phyloP scores from a whole-genome alignment of 371 early-diverging fungal species.

The Mucor racemosus region DNA sequence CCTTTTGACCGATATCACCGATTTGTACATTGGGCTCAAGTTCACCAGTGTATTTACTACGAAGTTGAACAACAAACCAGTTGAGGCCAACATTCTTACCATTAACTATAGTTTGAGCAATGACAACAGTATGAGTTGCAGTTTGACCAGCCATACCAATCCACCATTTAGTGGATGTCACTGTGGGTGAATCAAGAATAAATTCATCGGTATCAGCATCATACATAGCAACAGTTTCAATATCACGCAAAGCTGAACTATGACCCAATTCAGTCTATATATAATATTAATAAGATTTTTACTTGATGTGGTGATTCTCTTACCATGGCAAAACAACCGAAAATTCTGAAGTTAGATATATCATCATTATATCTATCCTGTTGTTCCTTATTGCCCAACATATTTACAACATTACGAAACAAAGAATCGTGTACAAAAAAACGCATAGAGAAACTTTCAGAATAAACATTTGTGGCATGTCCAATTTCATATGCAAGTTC shows the following conservation, averaged over 20 bases:
- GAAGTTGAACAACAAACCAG: slow-evolving; percentile 86
- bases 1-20: slow-evolving; percentile 88
- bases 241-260: slow-evolving; percentile 85
- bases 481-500: slow-evolving; percentile 24
- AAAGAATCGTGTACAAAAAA: slow-evolving; percentile 62
- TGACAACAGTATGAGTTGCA: slow-evolving; percentile 74
- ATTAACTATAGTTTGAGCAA: slow-evolving; percentile 68
- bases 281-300: neutral
- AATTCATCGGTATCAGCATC: slow-evolving; percentile 78
- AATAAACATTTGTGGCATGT: slow-evolving; percentile 48
- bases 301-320: neutral
- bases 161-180: slow-evolving; percentile 93
- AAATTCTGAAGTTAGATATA: slow-evolving; percentile 55
- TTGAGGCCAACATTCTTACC: slow-evolving; percentile 75
- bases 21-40: slow-evolving; percentile 79
- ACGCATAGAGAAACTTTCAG: slow-evolving; percentile 67
- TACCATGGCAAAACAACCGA: slow-evolving; percentile 78
- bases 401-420: slow-evolving; percentile 57
- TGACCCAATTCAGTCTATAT: slow-evolving; percentile 69
- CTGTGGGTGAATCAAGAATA: slow-evolving; percentile 82
- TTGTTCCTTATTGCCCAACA: slow-evolving; percentile 67
- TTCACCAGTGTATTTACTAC: slow-evolving; percentile 72
- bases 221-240: slow-evolving; percentile 90
- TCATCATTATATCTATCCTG: slow-evolving; percentile 55
- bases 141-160: slow-evolving; percentile 88